These are phyloP conservation scores for Pseudofabraea citricarpa DNA, from an alignment of 2,329 filamentous ascomycete genomes.

Conservation along the genomic window DNA sequence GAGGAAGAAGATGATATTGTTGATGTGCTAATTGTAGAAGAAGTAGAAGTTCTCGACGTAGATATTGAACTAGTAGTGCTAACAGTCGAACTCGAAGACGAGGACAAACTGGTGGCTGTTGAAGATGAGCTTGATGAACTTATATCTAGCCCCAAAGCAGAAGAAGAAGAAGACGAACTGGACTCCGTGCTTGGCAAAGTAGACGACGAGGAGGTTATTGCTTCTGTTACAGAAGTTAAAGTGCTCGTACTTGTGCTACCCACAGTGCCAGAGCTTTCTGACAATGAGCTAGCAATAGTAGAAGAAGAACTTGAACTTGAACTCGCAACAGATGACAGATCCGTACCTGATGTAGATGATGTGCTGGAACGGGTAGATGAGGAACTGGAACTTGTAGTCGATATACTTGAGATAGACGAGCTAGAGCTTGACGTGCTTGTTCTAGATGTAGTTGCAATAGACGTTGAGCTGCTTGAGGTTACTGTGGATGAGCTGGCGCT, in stretches of 20 bases:
- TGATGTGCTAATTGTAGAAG: background rate
- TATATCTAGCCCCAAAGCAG: no score
- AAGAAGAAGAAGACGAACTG: background rate
- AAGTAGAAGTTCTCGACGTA: background rate
- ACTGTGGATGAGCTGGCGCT: no score
- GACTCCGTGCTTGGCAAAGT: background rate
- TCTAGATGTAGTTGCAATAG: no score
- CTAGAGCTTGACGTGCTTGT: no score
- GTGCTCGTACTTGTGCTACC: background rate
- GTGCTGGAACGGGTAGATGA: no score
- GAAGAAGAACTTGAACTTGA: conserved; percentile 3
- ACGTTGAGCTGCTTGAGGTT: no score
- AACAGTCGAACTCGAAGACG: background rate
- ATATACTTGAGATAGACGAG: no score
- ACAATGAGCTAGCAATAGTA: background rate
- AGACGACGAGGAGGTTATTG: background rate
- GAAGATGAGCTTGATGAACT: conserved; percentile 2
- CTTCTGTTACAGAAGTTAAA: background rate
- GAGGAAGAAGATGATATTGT: conserved; percentile 3
- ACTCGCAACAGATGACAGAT: no score
- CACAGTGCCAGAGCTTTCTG: background rate
- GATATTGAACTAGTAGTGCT: conserved; percentile 5
- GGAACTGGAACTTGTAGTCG: no score
- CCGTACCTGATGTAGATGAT: no score
- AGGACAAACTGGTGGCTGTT: conserved; percentile 2